These are phyloP conservation scores for Arabidopsis arenosa DNA, from an alignment of 345 rosid genomes.

Conservation along the genomic window DNA sequence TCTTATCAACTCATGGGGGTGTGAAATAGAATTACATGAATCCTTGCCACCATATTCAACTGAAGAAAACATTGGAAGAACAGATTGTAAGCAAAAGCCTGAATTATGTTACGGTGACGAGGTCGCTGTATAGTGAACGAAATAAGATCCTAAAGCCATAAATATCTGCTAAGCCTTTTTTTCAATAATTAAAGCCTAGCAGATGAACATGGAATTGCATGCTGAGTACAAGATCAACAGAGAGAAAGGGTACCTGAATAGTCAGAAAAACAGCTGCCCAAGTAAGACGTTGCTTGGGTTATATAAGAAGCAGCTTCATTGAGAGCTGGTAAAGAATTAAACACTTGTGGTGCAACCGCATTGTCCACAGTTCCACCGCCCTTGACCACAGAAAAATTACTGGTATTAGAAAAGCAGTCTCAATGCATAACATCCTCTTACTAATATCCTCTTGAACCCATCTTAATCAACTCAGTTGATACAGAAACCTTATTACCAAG, in stretches of 20 bases:
- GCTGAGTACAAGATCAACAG: neutral
- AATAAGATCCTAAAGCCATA: neutral
- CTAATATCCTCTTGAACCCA: neutral
- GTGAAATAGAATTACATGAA: constrained; percentile 49
- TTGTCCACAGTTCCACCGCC: constrained; percentile 42
- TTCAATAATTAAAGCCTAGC: neutral
- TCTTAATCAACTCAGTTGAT: constrained; percentile 7
- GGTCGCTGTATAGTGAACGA: neutral
- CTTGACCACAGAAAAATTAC: constrained; percentile 27
- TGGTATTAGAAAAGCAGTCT: constrained; percentile 20
- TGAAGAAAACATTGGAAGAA: constrained; percentile 39
- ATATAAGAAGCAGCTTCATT: constrained; percentile 63
- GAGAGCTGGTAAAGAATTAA: constrained; percentile 56
- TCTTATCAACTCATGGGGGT: constrained; percentile 60
- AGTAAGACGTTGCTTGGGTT: constrained; percentile 61
- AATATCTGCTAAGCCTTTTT: neutral
- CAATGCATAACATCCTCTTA: neutral
- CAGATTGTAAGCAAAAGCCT: constrained; percentile 15
- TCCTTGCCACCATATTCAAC: constrained; percentile 62
- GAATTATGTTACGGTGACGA: neutral
- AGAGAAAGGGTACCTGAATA: constrained; percentile 52
- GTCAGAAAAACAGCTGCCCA: constrained; percentile 63
- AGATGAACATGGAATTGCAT: neutral
- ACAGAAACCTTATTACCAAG: neutral
- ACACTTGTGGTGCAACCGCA: constrained; percentile 48